Conservation (phyloP, 179 eudicot species). For the Silene coronaria region DNA sequence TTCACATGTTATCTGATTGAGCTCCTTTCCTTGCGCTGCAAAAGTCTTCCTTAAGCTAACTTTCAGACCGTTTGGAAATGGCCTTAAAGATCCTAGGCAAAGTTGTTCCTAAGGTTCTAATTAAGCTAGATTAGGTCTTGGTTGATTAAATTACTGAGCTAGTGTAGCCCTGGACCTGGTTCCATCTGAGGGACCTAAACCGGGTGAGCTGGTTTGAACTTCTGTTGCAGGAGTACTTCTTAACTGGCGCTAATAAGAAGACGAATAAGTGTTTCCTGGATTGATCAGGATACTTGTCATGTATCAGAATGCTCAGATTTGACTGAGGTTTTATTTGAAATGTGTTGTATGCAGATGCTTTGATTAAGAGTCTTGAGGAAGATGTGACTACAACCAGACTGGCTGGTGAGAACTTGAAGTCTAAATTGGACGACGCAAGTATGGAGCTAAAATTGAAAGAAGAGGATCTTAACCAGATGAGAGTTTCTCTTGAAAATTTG, state of each 20-base stretch:
- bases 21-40: too few species aligned
- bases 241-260: neutral
- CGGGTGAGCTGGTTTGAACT: too few species aligned
- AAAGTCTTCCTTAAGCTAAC: too few species aligned
- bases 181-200: too few species aligned
- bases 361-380: constrained; percentile 53
- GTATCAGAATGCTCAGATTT: neutral
- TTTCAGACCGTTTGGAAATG: too few species aligned
- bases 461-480: constrained; percentile 43
- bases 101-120: too few species aligned
- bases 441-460: constrained; percentile 51
- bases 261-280: neutral
- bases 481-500: constrained; percentile 43
- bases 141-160: too few species aligned
- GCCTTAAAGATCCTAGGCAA: too few species aligned
- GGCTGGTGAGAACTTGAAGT: constrained; percentile 46
- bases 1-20: too few species aligned
- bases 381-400: constrained; percentile 38
- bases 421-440: constrained; percentile 45
- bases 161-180: too few species aligned
- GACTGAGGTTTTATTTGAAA: neutral
- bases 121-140: too few species aligned
- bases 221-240: too few species aligned
- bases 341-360: constrained; percentile 46
- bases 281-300: neutral